Percentiles rank a stretch among this genome's conserved stretches.
Conservation (phyloP, 2,329 filamentous ascomycete genomes). For the Ascochyta clinopodiicola region DNA sequence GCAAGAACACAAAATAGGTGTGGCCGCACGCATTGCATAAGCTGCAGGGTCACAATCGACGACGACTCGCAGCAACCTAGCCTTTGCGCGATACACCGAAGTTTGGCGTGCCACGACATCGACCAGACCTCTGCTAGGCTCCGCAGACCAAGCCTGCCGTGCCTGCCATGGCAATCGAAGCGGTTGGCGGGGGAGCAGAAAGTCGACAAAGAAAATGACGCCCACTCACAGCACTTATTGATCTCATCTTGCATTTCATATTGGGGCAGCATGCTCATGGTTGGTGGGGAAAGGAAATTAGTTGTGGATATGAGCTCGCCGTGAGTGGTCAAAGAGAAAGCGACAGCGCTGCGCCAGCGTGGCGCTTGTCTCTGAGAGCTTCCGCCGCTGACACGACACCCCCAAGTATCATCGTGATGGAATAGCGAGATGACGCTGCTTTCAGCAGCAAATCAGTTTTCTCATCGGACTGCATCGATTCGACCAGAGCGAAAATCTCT, state of each 20-base stretch:
- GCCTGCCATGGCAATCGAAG: conserved; percentile 16
- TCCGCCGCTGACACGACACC: conserved; percentile 15
- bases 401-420: neutral
- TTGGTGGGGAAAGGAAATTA: conserved; percentile 39
- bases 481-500: neutral
- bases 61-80: conserved; percentile 1
- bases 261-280: conserved; percentile 21
- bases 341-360: conserved; percentile 22
- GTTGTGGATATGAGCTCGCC: conserved; percentile 29
- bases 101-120: conserved; percentile 19
- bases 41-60: conserved; percentile 6
- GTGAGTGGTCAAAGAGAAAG: conserved; percentile 28
- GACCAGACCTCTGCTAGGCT: conserved; percentile 14
- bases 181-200: conserved; percentile 21
- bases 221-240: conserved; percentile 30
- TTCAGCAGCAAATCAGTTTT: neutral
- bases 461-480: conserved; percentile 6
- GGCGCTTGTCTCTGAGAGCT: conserved; percentile 27
- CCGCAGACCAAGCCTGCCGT: conserved; percentile 19
- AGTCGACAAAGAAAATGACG: conserved; percentile 22
- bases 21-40: neutral
- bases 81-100: conserved; percentile 9
- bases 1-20: neutral
- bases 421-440: conserved; percentile 9
- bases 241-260: conserved; percentile 29